Percentiles rank a stretch among this genome's conserved stretches.
Conservation (phyloP, 371 early-diverging fungal species). For the Dichotomocladium elegans region DNA sequence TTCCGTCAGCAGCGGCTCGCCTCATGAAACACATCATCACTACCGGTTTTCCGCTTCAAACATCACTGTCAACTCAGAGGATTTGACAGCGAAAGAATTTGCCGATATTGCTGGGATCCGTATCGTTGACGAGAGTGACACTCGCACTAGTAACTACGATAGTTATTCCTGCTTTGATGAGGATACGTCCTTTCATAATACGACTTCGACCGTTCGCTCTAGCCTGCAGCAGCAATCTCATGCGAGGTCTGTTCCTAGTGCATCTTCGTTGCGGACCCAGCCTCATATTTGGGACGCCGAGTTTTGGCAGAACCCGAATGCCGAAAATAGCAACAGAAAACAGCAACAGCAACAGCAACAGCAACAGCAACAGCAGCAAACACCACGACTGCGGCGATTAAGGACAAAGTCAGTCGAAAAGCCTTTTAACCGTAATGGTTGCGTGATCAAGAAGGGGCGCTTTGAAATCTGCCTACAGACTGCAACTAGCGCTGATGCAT, state of each 20-base stretch:
- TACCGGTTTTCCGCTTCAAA: constrained; percentile 6
- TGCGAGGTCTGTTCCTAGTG: background rate
- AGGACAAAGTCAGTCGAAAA: too few species aligned
- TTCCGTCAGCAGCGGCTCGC: background rate
- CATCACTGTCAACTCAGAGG: constrained; percentile 22
- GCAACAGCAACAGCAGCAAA: background rate
- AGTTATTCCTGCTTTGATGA: background rate
- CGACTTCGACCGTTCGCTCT: background rate
- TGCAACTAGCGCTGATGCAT: background rate
- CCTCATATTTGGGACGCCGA: constrained; percentile 14
- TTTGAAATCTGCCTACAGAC: constrained; percentile 30
- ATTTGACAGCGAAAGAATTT: constrained; percentile 33
- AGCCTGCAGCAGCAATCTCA: background rate
- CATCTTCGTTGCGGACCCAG: background rate
- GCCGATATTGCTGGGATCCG: constrained; percentile 28
- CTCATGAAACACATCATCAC: background rate
- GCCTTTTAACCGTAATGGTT: too few species aligned
- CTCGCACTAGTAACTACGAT: too few species aligned
- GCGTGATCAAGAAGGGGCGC: constrained; percentile 36
- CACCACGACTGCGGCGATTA: background rate
- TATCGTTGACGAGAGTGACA: constrained; percentile 18
- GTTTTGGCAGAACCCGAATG: constrained; percentile 13
- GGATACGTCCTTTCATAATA: background rate
- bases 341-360: background rate
- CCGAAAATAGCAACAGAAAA: background rate